phyloP scores from a whole-genome alignment of 1,139 yeast genomes.

The Debaryomyces udenii region DNA sequence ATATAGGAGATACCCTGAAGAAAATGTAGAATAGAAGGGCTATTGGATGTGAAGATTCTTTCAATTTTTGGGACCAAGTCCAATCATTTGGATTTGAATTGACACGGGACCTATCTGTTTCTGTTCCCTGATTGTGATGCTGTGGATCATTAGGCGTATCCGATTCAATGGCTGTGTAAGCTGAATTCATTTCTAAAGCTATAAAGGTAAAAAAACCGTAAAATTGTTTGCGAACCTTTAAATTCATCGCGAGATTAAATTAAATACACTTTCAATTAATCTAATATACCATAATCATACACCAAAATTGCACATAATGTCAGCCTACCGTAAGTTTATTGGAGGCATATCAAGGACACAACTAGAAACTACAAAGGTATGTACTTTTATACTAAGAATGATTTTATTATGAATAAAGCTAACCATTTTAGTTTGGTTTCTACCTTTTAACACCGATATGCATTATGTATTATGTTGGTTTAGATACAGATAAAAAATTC shows the following conservation, averaged over 20 bases:
- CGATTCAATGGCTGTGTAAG: slow-evolving; percentile 34
- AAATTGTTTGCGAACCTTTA: no score
- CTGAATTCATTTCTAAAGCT: slow-evolving; percentile 11
- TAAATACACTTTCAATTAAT: background rate
- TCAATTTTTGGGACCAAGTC: slow-evolving; percentile 32
- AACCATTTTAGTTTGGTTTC: slow-evolving; percentile 63
- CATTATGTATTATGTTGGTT: slow-evolving; percentile 90
- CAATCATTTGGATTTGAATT: slow-evolving; percentile 21
- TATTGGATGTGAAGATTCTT: slow-evolving; percentile 78
- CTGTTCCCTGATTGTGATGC: background rate
- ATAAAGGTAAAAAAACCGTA: background rate
- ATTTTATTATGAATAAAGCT: background rate
- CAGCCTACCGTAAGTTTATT: slow-evolving; percentile 30
- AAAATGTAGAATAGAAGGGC: slow-evolving; percentile 68
- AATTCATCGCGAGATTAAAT: slow-evolving; percentile 1
- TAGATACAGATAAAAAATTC: slow-evolving; percentile 84
- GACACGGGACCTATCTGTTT: background rate
- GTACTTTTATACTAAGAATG: slow-evolving; percentile 23
- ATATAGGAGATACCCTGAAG: slow-evolving; percentile 64
- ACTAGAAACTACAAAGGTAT: slow-evolving; percentile 68
- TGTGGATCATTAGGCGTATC: slow-evolving; percentile 22
- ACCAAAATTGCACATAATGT: slow-evolving; percentile 5
- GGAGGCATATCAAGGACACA: slow-evolving; percentile 56
- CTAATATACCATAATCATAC: background rate
- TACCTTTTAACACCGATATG: slow-evolving; percentile 83